Evolutionary conservation across 202 grass and related monocot species (phyloP), one percentile per base, ranked within the genome.

Genomic region (Zoysia matrella): DNA sequence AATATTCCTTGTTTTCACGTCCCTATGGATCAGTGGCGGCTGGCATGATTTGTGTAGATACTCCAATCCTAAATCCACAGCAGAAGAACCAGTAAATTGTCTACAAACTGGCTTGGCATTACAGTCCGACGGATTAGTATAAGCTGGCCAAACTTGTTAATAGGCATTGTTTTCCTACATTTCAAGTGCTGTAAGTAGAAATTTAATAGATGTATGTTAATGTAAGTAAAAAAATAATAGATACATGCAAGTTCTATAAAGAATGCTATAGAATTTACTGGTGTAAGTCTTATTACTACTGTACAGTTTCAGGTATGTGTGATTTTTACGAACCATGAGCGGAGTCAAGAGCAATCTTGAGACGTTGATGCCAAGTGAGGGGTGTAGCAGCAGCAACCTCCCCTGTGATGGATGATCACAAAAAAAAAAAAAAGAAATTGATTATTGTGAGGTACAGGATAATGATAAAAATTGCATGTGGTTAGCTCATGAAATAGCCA

Each of bases 31-130:
- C 22, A 30, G 51, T 6, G 94, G 82, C 0, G 91, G 89, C 3
- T 92, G 88, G 60, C 94, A 97, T 48, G 80, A 88, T 71, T 80
- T 94, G 39, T 90, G 91, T 48, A 97, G 75, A 16, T 97, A 97
- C 52, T 93, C 89, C 72, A 97, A 55, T 77, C 94, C 89, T 97
- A 53, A 16, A 69, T 73, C 3, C 3, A 66, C 14, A 39, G 8
- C 8, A 36, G 47, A 12, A 30, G 42, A 47, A n/a, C 2, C 42
- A 60, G 3, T 40, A 61, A 22, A 39, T 15, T 55, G 53, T 53
- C 40, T 13, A 2, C 51, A 48, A 42, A 9, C 43, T 42, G 1
- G 74, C 78, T 74, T 72, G 50, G 8, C 1, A 41, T 57, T 72
- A 52, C 4, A 1, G 40, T 57, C 65, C 4, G 36, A 11, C 42